These are phyloP conservation scores for Camelina sativa DNA, from an alignment of 345 rosid genomes.

Conservation along the genomic window DNA sequence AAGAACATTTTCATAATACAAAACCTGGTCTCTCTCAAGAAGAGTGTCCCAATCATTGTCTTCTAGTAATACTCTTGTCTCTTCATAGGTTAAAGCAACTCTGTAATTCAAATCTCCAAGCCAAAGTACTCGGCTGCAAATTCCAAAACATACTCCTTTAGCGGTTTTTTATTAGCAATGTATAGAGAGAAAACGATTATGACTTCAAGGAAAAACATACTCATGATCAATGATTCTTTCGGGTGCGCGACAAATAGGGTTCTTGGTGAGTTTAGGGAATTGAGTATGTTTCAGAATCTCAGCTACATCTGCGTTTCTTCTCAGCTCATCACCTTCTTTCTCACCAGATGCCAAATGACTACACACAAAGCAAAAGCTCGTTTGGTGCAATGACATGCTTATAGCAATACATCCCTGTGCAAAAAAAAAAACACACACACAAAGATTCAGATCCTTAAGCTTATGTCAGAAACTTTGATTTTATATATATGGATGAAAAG, in stretches of 20 bases:
- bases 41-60: slow-evolving; percentile 81
- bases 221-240: slow-evolving; percentile 82
- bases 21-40: slow-evolving; percentile 91
- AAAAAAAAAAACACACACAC: neutral
- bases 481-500: neutral
- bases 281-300: slow-evolving; percentile 81
- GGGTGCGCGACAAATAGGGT: slow-evolving; percentile 57
- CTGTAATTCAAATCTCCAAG: slow-evolving; percentile 94
- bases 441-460: neutral
- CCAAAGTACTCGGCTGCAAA: slow-evolving; percentile 83
- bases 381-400: slow-evolving; percentile 91
- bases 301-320: slow-evolving; percentile 80
- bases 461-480: slow-evolving; percentile 1
- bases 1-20: slow-evolving; percentile 10
- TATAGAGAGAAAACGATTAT: neutral
- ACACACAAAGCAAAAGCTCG: slow-evolving; percentile 95
- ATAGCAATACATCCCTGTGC: slow-evolving; percentile 87
- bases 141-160: slow-evolving; percentile 1
- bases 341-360: slow-evolving; percentile 97
- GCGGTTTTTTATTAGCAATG: neutral
- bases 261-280: slow-evolving; percentile 75
- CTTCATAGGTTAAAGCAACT: slow-evolving; percentile 79
- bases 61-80: slow-evolving; percentile 68
- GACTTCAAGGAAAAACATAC: slow-evolving; percentile 50
- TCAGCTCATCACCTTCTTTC: slow-evolving; percentile 94